Evolutionary conservation across 805 yeast species (phyloP).

Genomic region (Candida tallmaniae): DNA sequence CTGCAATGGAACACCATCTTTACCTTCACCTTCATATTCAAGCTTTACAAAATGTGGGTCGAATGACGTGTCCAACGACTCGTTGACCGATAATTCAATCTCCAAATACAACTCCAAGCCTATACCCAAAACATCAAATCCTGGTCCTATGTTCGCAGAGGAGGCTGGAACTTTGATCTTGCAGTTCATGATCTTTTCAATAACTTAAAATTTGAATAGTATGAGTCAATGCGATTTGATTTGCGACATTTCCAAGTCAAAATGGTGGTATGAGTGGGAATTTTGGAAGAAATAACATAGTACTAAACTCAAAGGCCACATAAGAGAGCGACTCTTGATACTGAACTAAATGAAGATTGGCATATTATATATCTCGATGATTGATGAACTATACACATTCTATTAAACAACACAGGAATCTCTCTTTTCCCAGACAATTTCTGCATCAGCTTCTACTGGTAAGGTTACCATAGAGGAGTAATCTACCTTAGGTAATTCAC

Average conservation of each 20-base stretch:
- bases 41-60: slow-evolving; percentile 70
- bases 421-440: slow-evolving; percentile 69
- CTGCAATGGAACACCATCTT: slow-evolving; percentile 69
- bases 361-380: too few relatives aligned
- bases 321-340: too few relatives aligned
- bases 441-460: slow-evolving; percentile 69
- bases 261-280: too few relatives aligned
- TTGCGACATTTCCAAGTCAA: too few relatives aligned
- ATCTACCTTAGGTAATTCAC: slow-evolving; percentile 61
- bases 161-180: slow-evolving; percentile 85
- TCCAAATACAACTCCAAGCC: slow-evolving; percentile 76
- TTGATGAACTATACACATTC: too few relatives aligned
- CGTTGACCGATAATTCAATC: slow-evolving; percentile 63
- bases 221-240: background rate
- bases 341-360: too few relatives aligned
- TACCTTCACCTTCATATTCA: slow-evolving; percentile 76
- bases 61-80: slow-evolving; percentile 37
- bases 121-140: slow-evolving; percentile 93
- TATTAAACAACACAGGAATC: slow-evolving; percentile 27
- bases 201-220: background rate
- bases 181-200: background rate
- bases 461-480: slow-evolving; percentile 90
- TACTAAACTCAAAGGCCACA: too few relatives aligned
- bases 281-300: too few relatives aligned
- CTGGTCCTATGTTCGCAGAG: slow-evolving; percentile 97